Evolutionary conservation across 169 alveolate species (phyloP).

Genomic region (Perkinsus marinus): DNA sequence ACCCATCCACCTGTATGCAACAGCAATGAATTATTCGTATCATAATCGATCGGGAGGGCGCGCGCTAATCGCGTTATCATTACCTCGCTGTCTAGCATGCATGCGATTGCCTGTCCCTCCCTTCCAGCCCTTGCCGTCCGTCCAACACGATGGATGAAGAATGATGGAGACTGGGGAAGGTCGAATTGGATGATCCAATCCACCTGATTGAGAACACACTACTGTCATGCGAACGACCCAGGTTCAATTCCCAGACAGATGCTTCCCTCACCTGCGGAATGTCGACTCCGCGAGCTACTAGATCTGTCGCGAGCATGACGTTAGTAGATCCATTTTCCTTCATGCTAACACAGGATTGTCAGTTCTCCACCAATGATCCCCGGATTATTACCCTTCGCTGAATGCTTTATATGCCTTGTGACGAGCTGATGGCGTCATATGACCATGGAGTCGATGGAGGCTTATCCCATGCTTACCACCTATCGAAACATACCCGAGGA

Average conservation of each 20-base stretch:
- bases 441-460: conserved; percentile 26
- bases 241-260: background rate
- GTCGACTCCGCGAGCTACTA: conserved; percentile 96
- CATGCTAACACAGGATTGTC: background rate
- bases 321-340: conserved; percentile 13
- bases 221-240: background rate
- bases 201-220: conserved; percentile 32
- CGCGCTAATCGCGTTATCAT: background rate
- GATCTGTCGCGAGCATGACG: conserved; percentile 91
- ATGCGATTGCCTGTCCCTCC: conserved; percentile 86
- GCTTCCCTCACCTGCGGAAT: conserved; percentile 54
- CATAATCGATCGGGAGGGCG: too few relatives aligned
- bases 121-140: conserved; percentile 98
- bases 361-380: background rate
- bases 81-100: conserved; percentile 11
- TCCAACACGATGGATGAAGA: conserved; percentile 95
- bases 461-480: background rate
- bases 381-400: background rate
- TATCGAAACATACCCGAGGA: background rate
- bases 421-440: conserved; percentile 18
- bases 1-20: conserved; percentile 1
- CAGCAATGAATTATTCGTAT: background rate
- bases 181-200: conserved; percentile 91
- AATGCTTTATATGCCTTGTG: background rate
- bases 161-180: conserved; percentile 78